These are phyloP conservation scores for Willaertia magna DNA, from an alignment of 208 protist genomes.

Conservation along the genomic window DNA sequence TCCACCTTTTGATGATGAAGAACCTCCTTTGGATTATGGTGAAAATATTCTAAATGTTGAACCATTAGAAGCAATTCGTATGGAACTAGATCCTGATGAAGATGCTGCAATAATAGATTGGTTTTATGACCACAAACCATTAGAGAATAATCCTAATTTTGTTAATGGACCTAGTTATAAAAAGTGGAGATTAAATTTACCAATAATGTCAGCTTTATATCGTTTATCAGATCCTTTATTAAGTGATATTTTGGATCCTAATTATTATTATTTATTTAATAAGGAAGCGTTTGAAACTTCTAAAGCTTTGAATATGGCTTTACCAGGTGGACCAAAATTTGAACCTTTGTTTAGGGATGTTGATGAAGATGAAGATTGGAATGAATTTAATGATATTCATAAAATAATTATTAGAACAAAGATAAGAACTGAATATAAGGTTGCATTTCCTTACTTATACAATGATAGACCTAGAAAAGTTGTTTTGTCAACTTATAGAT, in stretches of 20 bases:
- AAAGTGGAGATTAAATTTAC: slow-evolving; percentile 82
- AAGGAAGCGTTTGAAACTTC: slow-evolving; percentile 95
- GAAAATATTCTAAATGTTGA: slow-evolving; percentile 95
- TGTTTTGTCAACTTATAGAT: slow-evolving; percentile 80
- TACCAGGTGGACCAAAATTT: slow-evolving; percentile 98
- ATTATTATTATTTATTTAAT: slow-evolving; percentile 99
- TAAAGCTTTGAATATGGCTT: slow-evolving; percentile 98
- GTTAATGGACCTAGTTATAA: slow-evolving; percentile 72
- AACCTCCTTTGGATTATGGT: slow-evolving; percentile 98
- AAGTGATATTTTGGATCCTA: slow-evolving; percentile 78
- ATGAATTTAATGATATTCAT: slow-evolving; percentile 99
- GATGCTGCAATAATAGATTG: slow-evolving; percentile 90
- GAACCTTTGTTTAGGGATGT: slow-evolving; percentile 88
- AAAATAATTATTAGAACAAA: slow-evolving; percentile 98
- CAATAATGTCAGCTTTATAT: slow-evolving; percentile 89
- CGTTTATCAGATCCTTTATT: slow-evolving; percentile 71
- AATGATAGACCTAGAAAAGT: slow-evolving; percentile 87
- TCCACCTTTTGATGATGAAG: slow-evolving; percentile 96
- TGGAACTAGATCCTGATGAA: slow-evolving; percentile 96
- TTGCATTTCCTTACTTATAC: slow-evolving; percentile 99
- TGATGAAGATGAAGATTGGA: slow-evolving; percentile 93
- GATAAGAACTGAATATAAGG: slow-evolving; percentile 97
- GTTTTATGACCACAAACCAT: slow-evolving; percentile 95
- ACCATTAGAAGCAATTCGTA: slow-evolving; percentile 77
- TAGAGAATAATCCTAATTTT: slow-evolving; percentile 45